Base-by-base conservation (phyloP, 768 basidiomycete genomes). In the Lactifluus echinatus region DNA sequence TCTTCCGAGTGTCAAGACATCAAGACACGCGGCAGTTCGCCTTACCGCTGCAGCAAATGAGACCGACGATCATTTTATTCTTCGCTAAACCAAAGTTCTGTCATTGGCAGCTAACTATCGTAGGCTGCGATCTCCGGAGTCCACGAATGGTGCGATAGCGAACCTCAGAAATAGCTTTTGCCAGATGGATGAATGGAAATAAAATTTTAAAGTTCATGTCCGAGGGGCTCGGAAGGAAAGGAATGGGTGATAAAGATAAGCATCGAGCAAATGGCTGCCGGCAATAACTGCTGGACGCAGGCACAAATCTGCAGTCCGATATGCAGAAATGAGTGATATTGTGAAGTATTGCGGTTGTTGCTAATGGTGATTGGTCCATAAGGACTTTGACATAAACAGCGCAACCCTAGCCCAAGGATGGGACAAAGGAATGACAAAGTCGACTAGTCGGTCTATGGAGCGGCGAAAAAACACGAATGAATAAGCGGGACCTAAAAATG, bases 221-320 rank as follows among this genome's bases (percentile, higher is more conserved):
- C 53, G 42, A 50, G 26, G 29, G 12, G 21, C 3, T 17, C 58
- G 48, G 58, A 50, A 40, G 34, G 34, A n/a, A n/a, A n/a, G n/a
- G n/a, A n/a, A n/a, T 23, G 33, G 53, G 45, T 55, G 33, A 40
- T 57, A 39, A 12, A 58, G 57, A 58, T 58, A 58, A 59, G 46
- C 40, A 31, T 50, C 37, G 40, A 33, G 19, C 47, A 31, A 46
- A 53, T 8, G 17, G 8, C 33, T 21, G 21, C 15, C 33, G 48
- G 33, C 33, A 44, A 21, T 24, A 36, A n/a, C 37, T 36, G 28
- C n/a, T 3, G 26, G 34, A 24, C 5, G 40, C 36, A 28, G 46
- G 37, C 21, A 45, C 31, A 21, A 39, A 24, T 33, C n/a, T 47
- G 24, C 33, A 50, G 17, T 26, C 31, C 47, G 26, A 33, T 28